Base-by-base conservation (phyloP, 129 eudicot genomes). In the Heracleum sosnowskyi region DNA sequence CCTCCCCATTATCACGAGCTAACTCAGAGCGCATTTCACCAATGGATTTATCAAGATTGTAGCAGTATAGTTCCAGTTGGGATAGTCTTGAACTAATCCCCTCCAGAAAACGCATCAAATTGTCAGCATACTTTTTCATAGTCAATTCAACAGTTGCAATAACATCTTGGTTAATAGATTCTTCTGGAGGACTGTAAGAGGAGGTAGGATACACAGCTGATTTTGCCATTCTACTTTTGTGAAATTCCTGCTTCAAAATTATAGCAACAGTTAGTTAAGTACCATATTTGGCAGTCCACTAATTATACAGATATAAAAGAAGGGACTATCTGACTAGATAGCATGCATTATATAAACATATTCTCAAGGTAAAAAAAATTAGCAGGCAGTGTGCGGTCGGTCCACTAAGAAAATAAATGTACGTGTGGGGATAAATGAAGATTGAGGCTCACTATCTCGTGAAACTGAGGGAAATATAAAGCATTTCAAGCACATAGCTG, bases 11-110 rank as follows among this genome's bases (percentile, higher is more conserved):
- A 83, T 91, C 98, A 75, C 92, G 92, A 34, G 69, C 87, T 63
- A 90, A 83, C 81, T 94, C 97, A 40, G 93, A 82, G 69, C 93
- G 98, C 98, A 94, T 91, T 74, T 94, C 98, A 20, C 90, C 96
- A 75, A 94, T 90, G 0, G 97, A 89, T 78, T 94, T 94, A 79
- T 94, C 98, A 62, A 94, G 91, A 77, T 94, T 91, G 85, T 94
- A 94, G 86, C 98, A 94, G 77, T 94, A 94, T 36, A 94, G 72
- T 60, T 94, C 98, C 81, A 94, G 79, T 45, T 94, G 98, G 35
- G 98, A 94, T 33, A 94, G 77, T 13, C 98, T 93, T 28, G 98
- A 94, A 74, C 98, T 91, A 69, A 94, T 84, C 17, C 98, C 98
- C 78, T 94, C 98, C 6, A 94, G 96, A 83, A 91, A 94, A 39